Base-by-base conservation (phyloP, 345 rosid species). In the Angophora floribunda region DNA sequence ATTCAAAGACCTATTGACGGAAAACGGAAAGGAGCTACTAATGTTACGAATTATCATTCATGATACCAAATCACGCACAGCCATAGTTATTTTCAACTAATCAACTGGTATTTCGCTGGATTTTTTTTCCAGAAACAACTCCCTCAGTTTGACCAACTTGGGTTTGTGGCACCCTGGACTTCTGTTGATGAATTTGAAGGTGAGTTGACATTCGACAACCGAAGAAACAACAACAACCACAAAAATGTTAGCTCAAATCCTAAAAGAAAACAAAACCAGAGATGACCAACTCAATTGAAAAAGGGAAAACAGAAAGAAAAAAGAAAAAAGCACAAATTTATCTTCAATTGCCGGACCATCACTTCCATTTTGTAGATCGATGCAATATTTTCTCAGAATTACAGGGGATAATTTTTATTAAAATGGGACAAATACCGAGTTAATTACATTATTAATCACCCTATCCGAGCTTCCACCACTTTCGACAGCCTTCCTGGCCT, bases 401-500 rank as follows among this genome's bases (percentile, higher is more conserved):
- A 70, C 80, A 70, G 80, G 80, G 47, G 47, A 70, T 17, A 36
- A 70, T 70, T 17, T 9, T 32, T 36, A 32, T 32, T 36, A 9
- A 36, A 19, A 32, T 32, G 47, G 47, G 10, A 70, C 45, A 32
- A 9, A 19, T 70, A 70, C 6, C 11, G 24, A 32, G 47, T 86
- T n/a, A 28, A 86, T 65, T 63, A 88, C 32, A 44, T 51, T 44
- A 7, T 32, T 85, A 57, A 88, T 14, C 41, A 65, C 86, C 32
- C 51, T 32, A n/a, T 80, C 52, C 16, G 88, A 88, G 52, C 87
- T 88, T 7, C 93, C 94, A 65, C 92, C 93, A 45, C 9, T 89
- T 32, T 47, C 91, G 6, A 86, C 65, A 6, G 90, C 93, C 86
- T 91, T 88, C 86, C 88, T 86, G 2, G 91, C 93, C 85, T 88